These are phyloP conservation scores for Phylloboletellus chloephorus DNA, from an alignment of 1,284 basidiomycete species.

Conservation along the genomic window DNA sequence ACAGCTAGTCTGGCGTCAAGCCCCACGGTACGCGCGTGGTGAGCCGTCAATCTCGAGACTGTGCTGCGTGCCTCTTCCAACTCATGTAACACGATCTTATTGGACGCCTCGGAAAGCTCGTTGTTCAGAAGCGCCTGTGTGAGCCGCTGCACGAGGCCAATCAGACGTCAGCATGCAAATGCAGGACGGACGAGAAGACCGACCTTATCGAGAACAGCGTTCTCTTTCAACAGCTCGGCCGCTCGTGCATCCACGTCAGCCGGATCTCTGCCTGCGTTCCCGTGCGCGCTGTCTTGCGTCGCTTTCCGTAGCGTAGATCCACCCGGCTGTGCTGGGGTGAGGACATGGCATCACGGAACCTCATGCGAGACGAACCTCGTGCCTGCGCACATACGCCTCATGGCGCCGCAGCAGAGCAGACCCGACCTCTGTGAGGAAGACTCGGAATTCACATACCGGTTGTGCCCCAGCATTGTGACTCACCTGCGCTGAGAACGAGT, in stretches of 20 bases:
- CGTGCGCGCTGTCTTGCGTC: slow-evolving; percentile 12
- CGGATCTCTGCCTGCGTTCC: slow-evolving; percentile 16
- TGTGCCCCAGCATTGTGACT: slow-evolving; percentile 23
- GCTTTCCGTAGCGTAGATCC: slow-evolving; percentile 12
- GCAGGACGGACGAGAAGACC: slow-evolving; percentile 9
- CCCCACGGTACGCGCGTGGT: slow-evolving; percentile 64
- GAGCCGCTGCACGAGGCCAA: slow-evolving; percentile 49
- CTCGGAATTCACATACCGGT: slow-evolving; percentile 7
- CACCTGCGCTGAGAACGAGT: slow-evolving; percentile 80
- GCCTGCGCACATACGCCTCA: slow-evolving; percentile 76
- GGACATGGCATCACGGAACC: slow-evolving; percentile 7
- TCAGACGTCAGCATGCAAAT: slow-evolving; percentile 9
- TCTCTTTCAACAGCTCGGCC: slow-evolving; percentile 50
- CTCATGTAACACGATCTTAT: slow-evolving; percentile 69
- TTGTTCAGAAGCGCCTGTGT: slow-evolving; percentile 78
- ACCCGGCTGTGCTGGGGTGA: slow-evolving; percentile 19
- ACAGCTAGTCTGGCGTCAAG: slow-evolving; percentile 63
- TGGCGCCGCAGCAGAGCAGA: slow-evolving; percentile 84
- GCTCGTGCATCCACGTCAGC: slow-evolving; percentile 33
- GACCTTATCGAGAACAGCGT: slow-evolving; percentile 64
- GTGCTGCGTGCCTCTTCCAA: slow-evolving; percentile 71
- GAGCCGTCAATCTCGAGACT: slow-evolving; percentile 63
- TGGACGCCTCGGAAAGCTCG: slow-evolving; percentile 77
- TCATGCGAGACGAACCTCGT: slow-evolving; percentile 46
- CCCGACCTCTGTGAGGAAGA: slow-evolving; percentile 76